Evolutionary conservation across 2,329 filamentous ascomycete species (phyloP).

Genomic region (Exophiala calicioides): DNA sequence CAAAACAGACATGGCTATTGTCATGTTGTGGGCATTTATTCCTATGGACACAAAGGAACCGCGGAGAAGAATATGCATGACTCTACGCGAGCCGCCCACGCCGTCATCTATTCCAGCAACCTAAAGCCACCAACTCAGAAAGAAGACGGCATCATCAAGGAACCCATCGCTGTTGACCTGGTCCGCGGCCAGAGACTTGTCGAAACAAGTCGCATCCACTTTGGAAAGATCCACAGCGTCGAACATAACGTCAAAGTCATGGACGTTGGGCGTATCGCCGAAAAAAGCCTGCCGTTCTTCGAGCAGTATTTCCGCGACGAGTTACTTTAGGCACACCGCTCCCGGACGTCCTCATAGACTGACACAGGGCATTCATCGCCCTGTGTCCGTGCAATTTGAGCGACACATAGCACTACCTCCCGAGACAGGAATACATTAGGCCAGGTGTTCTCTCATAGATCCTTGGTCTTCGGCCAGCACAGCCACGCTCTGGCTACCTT

Average conservation of each 20-base stretch:
- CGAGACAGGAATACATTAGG: no score
- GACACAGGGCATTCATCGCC: no score
- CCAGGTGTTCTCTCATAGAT: no score
- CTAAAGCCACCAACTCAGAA: not conserved
- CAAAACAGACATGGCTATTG: slow-evolving; percentile 13
- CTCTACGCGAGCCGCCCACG: slow-evolving; percentile 6
- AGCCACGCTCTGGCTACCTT: no score
- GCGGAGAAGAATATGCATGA: slow-evolving; percentile 5
- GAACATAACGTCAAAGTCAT: slow-evolving; percentile 48
- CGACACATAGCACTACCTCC: no score
- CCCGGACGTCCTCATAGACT: no score
- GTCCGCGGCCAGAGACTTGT: slow-evolving; percentile 32
- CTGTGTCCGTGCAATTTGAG: no score
- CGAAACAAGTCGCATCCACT: slow-evolving; percentile 43
- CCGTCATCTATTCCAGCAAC: slow-evolving; percentile 7
- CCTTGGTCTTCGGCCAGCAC: no score
- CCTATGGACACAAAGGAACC: slow-evolving; percentile 7
- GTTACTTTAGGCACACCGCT: no score
- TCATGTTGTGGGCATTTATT: slow-evolving; percentile 12
- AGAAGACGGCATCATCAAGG: slow-evolving; percentile 33
- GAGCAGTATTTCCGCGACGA: slow-evolving; percentile 5
- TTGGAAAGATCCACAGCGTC: slow-evolving; percentile 45
- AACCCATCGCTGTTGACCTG: slow-evolving; percentile 39
- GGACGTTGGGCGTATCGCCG: slow-evolving; percentile 36
- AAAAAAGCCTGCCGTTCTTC: slow-evolving; percentile 1